Evolutionary conservation across 345 rosid genomes (phyloP).

Genomic region (Lenwebbia sp.): DNA sequence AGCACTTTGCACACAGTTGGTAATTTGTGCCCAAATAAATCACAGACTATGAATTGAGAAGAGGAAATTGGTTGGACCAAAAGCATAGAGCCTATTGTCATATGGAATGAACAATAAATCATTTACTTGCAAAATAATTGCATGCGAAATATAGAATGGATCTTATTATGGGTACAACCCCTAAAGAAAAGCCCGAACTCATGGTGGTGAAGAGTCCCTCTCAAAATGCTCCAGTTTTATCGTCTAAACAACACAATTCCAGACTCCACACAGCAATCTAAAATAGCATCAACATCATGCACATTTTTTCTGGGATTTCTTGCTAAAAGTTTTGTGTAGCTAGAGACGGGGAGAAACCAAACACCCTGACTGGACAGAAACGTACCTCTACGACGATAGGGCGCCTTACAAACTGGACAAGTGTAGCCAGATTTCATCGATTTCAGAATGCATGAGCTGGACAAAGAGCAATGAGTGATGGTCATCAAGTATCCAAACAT

Average conservation of each 20-base stretch:
- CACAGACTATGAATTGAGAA: neutral
- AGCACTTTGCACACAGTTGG: neutral
- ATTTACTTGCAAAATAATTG: neutral
- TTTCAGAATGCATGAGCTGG: slow-evolving; percentile 60
- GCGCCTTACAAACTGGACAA: slow-evolving; percentile 86
- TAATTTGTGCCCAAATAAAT: neutral
- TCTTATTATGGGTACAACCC: neutral
- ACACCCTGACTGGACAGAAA: neutral
- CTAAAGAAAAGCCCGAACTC: neutral
- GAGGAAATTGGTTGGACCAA: neutral
- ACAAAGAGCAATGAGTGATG: neutral
- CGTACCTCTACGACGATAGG: slow-evolving; percentile 66
- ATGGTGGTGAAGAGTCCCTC: neutral
- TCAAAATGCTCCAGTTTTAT: neutral
- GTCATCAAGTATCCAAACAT: neutral
- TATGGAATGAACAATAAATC: neutral
- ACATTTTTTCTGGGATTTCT: neutral
- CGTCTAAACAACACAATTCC: neutral
- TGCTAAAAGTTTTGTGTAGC: neutral
- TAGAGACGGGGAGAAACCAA: neutral
- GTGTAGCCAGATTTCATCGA: slow-evolving; percentile 64
- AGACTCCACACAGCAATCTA: neutral
- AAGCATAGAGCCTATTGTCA: neutral
- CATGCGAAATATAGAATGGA: neutral
- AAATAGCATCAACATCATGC: neutral